These are phyloP conservation scores for Camellia lanceoleosa DNA, from an alignment of 148 eudicot species.

Conservation along the genomic window DNA sequence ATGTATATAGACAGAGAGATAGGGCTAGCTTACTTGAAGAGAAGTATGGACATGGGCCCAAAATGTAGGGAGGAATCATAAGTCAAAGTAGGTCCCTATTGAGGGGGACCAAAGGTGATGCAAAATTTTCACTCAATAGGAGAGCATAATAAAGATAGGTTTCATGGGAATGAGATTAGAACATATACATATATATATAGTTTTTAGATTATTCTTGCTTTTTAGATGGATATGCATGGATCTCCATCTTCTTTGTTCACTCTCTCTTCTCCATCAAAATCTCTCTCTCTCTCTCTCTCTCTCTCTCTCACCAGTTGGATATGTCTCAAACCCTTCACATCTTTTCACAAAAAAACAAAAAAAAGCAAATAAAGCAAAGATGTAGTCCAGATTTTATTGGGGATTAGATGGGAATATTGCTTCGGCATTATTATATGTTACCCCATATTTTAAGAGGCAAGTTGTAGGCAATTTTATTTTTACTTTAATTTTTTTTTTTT, in stretches of 20 bases:
- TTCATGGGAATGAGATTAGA: not conserved
- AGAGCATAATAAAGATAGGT: not conserved
- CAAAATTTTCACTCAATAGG: constrained; percentile 2
- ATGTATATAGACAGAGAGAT: no score
- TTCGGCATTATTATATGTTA: not conserved
- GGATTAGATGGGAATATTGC: constrained; percentile 11
- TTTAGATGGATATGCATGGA: constrained; percentile 31
- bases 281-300: not conserved
- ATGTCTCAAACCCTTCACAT: constrained; percentile 16
- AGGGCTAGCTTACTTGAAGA: no score
- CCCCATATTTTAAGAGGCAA: not conserved
- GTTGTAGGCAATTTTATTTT: no score
- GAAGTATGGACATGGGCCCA: no score
- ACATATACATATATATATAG: not conserved
- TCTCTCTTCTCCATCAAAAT: constrained; percentile 3
- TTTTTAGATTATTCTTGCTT: constrained; percentile 1
- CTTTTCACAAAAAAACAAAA: constrained; percentile 22
- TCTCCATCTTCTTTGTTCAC: constrained; percentile 12
- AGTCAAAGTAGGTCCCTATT: not conserved
- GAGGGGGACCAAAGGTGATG: constrained; percentile 4
- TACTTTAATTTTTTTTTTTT: no score
- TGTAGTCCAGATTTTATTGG: not conserved
- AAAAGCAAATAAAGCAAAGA: not conserved
- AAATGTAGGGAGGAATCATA: not conserved
- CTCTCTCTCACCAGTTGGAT: constrained; percentile 5